Base-by-base conservation (phyloP, 2,329 filamentous ascomycete species). In the Dactylellina drechsleri region DNA sequence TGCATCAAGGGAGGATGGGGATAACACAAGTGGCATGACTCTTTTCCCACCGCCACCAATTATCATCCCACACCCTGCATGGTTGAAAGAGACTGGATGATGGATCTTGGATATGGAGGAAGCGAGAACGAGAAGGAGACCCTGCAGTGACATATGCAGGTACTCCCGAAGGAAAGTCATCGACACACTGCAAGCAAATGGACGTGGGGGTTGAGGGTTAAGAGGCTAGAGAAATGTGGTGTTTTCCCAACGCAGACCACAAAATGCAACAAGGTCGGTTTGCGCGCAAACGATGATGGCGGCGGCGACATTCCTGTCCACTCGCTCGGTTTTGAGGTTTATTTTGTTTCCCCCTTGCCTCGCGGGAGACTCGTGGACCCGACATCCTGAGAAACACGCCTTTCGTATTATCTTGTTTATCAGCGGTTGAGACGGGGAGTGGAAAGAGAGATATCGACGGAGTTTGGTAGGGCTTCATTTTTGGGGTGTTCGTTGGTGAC, bases 211-310 rank as follows among this genome's bases (percentile, higher is more conserved):
- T 7, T 4, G 7, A 16, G 15, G 20, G 28, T 5, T 31, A 40
- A 7, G 47, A 23, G n/a, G 10, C 31, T 16, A 2, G 23, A 61
- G 31, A 20, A 50, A 18, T 43, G 52, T 53, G 16, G 28, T 56
- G 36, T 66, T 52, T 65, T 40, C 18, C 6, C 70, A 74, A 74
- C 62, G 54, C 70, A 74, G 43, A 1, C 26, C n/a, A 13, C 62
- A 74, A 74, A 74, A 74, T 74, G 70, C 70, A 74, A 74, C 70
- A 74, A 62, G 49, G 57, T 43, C 13, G 23, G 47, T 52, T 56
- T 43, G 52, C 36, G 62, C 36, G 6, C 18, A 7, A 0, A 16
- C 18, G n/a, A 12, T 13, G 5, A 4, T 12, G 6, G 15, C 10
- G 5, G 15, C 31, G 15, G 41, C 16, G 10, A 15, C 1, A 60